Evolutionary conservation across 73 alveolate genomes (phyloP).

Genomic region (Symbiodinium pilosum): DNA sequence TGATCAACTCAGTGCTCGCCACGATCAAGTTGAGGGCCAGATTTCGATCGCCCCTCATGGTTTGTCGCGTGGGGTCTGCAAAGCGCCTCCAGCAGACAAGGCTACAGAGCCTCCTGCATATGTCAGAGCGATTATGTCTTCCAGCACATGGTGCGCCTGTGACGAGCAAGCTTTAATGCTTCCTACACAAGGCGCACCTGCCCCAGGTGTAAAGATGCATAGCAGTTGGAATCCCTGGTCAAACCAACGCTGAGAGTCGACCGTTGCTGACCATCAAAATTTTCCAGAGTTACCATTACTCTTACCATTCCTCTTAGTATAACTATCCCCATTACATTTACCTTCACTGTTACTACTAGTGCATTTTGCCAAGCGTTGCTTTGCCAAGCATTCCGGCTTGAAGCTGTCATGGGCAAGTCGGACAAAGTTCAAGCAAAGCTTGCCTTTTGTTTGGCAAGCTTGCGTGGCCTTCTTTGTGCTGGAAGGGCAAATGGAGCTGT

Average conservation of each 20-base stretch:
- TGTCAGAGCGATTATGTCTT: not conserved
- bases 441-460: not conserved
- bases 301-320: too few species aligned
- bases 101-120: conserved; percentile 19
- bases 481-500: not conserved
- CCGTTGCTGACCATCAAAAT: too few species aligned
- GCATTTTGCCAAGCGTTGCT: not conserved
- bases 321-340: too few species aligned
- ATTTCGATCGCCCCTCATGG: too few species aligned
- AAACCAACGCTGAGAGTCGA: not conserved
- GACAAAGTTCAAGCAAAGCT: not conserved
- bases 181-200: not conserved
- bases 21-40: not conserved
- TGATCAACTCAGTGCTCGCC: conserved; percentile 8
- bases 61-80: not conserved
- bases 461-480: not conserved
- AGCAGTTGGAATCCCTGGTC: not conserved
- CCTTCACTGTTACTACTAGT: too few species aligned
- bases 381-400: conserved; percentile 15
- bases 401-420: not conserved
- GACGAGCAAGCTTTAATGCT: not conserved
- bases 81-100: not conserved
- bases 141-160: not conserved
- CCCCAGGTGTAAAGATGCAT: not conserved
- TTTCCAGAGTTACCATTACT: too few species aligned